A percentile compares a stretch with the other conserved stretches of the same genome.
These are phyloP conservation scores for Primulina tabacum DNA, from an alignment of 257 asterid species.

Conservation along the genomic window DNA sequence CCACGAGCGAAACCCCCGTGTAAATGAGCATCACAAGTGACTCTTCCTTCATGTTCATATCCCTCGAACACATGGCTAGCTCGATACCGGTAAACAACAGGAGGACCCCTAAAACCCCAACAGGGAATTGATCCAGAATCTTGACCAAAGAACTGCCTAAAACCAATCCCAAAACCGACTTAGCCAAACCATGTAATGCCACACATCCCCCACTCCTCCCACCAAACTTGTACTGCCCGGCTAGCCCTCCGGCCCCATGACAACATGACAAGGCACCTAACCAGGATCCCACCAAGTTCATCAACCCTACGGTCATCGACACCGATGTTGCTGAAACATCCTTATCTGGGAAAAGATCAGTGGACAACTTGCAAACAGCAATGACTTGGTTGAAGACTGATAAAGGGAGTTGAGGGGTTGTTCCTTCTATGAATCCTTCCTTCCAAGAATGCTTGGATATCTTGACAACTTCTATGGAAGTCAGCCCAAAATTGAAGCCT, in stretches of 20 bases:
- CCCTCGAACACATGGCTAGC: constrained; percentile 60
- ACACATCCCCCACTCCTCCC: constrained; percentile 77
- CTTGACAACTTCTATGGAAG: too few relatives aligned
- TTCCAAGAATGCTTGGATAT: too few relatives aligned
- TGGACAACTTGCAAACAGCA: constrained; percentile 73
- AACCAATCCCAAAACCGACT: constrained; percentile 53
- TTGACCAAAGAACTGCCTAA: constrained; percentile 66
- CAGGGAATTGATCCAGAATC: constrained; percentile 57
- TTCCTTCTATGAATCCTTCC: constrained; percentile 72
- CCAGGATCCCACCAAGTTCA: constrained; percentile 79
- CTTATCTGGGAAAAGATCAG: constrained; percentile 67
- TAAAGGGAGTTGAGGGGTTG: constrained; percentile 70
- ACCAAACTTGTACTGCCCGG: constrained; percentile 83
- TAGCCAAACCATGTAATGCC: constrained; percentile 69
- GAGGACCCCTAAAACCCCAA: constrained; percentile 64
- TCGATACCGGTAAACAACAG: constrained; percentile 76
- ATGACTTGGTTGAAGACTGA: constrained; percentile 72
- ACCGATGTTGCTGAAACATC: constrained; percentile 62
- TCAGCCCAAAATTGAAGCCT: too few relatives aligned
- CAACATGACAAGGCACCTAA: constrained; percentile 80
- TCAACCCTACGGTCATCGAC: constrained; percentile 64
- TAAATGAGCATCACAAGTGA: constrained; percentile 64
- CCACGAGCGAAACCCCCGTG: constrained; percentile 62
- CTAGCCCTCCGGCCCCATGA: constrained; percentile 87
- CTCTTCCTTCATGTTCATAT: constrained; percentile 56